Evolutionary conservation across 179 eudicot genomes (phyloP).

Genomic region (Corrigiola litoralis): DNA sequence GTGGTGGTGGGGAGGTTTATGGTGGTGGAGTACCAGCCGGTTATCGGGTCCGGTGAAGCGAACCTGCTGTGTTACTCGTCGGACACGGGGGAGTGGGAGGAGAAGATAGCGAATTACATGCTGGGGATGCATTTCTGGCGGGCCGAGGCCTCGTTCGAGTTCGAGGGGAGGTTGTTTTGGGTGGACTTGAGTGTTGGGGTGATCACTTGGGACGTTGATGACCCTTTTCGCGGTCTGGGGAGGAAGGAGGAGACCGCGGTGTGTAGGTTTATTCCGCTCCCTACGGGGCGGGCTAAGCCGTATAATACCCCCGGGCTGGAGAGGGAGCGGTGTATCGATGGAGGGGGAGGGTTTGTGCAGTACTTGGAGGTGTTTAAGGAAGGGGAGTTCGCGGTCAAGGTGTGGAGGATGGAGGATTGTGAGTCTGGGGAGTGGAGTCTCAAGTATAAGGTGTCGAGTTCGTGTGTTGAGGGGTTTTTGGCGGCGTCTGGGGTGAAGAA

Average conservation of each 20-base stretch:
- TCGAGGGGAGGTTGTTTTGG: slow-evolving; percentile 2
- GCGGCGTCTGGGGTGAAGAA: not conserved
- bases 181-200: not conserved
- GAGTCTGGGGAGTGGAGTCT: not conserved
- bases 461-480: not conserved
- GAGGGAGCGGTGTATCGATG: not conserved
- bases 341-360: not conserved
- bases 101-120: not conserved
- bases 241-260: not conserved
- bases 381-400: not conserved
- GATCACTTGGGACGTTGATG: slow-evolving; percentile 5
- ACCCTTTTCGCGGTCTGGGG: not conserved
- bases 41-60: not conserved
- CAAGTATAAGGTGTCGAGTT: not conserved
- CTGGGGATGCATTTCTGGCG: not conserved
- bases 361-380: slow-evolving; percentile 4
- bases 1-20: not conserved
- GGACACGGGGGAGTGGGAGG: slow-evolving; percentile 7
- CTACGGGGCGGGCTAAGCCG: not conserved
- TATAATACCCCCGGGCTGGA: not conserved
- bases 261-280: slow-evolving; percentile 1
- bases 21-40: not conserved
- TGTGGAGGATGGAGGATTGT: slow-evolving; percentile 8
- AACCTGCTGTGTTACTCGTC: not conserved
- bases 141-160: not conserved